Evolutionary conservation across 805 yeast genomes (phyloP).

Genomic region (Blastobotrys attinorum): DNA sequence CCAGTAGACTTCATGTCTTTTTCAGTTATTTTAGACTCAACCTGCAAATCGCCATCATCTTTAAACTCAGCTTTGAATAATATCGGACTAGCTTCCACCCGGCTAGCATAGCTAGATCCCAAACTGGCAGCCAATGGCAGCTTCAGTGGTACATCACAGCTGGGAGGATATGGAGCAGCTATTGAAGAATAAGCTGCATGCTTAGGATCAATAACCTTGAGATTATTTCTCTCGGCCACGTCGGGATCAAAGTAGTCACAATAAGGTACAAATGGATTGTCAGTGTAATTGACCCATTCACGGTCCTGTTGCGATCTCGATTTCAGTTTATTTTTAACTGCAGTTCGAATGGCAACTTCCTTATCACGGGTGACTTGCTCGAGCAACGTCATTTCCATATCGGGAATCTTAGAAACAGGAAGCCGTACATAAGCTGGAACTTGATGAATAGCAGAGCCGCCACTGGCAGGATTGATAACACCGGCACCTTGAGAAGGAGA

Average conservation of each 20-base stretch:
- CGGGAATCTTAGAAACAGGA: slow-evolving; percentile 90
- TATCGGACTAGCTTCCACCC: slow-evolving; percentile 21
- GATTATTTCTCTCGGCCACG: slow-evolving; percentile 15
- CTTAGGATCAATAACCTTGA: slow-evolving; percentile 41
- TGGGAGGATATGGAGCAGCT: slow-evolving; percentile 33
- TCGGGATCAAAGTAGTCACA: slow-evolving; percentile 58
- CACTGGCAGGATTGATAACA: background rate
- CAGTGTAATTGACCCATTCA: slow-evolving; percentile 77
- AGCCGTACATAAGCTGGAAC: slow-evolving; percentile 69
- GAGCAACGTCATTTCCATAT: slow-evolving; percentile 79
- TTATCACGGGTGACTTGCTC: slow-evolving; percentile 66
- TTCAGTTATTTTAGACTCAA: slow-evolving; percentile 12
- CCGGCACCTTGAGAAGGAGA: slow-evolving; percentile 4
- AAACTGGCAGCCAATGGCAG: slow-evolving; percentile 23
- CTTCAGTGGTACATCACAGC: slow-evolving; percentile 35
- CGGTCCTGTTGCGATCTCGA: slow-evolving; percentile 54
- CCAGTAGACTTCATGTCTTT: slow-evolving; percentile 16
- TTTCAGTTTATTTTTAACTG: slow-evolving; percentile 78
- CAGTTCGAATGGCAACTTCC: slow-evolving; percentile 67
- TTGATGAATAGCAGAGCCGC: slow-evolving; percentile 7
- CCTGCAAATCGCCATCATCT: slow-evolving; percentile 14
- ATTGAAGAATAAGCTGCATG: slow-evolving; percentile 79
- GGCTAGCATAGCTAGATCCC: slow-evolving; percentile 21
- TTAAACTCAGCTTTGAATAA: slow-evolving; percentile 14
- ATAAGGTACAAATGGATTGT: slow-evolving; percentile 76